Base-by-base conservation (phyloP, 164 flowering plant species). In the Vitis rotundifolia region DNA sequence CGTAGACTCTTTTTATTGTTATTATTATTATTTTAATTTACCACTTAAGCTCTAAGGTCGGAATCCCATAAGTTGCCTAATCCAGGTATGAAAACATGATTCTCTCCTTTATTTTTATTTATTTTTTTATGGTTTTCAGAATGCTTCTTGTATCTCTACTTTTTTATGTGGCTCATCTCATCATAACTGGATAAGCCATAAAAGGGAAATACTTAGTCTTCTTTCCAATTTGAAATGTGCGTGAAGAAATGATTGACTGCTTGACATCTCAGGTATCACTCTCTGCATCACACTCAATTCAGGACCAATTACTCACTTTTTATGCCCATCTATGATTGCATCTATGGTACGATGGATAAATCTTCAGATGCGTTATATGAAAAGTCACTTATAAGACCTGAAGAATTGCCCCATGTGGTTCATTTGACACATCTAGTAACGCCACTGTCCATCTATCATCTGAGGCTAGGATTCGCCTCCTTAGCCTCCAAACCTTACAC, bases 351-450 rank as follows among this genome's bases (percentile, higher is more conserved):
- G 0, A 44, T 75, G 79, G 95, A 92, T 79, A 76, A 69, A 15
- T 68, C 91, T 3, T 16, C 93, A 0, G 92, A 87, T 28, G 44
- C 78, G 8, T 5, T 86, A 12, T 82, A 90, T 13, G 83, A 84
- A 58, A 71, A 68, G 0, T 73, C 88, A 28, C 84, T 83, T 0
- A 60, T 67, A 6, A 85, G 85, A 53, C 51, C 48, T 51, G 83
- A 73, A 49, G 87, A 88, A 12, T 48, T 62, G 15, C 81, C 85
- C 1, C 78, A 90, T 62, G 92, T 86, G 10, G 90, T 92, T 49
- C 86, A 92, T 67, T 70, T 92, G 22, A 92, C 90, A 0, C 97
- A 92, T 69, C 82, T 88, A 11, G 90, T 95, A 0, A 89, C 89
- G 0, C 82, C 87, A 0, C 81, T 84, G 22, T 87, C 95, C 15